These are phyloP conservation scores for Mycena vitilis DNA, from an alignment of 768 basidiomycete species.

Conservation along the genomic window DNA sequence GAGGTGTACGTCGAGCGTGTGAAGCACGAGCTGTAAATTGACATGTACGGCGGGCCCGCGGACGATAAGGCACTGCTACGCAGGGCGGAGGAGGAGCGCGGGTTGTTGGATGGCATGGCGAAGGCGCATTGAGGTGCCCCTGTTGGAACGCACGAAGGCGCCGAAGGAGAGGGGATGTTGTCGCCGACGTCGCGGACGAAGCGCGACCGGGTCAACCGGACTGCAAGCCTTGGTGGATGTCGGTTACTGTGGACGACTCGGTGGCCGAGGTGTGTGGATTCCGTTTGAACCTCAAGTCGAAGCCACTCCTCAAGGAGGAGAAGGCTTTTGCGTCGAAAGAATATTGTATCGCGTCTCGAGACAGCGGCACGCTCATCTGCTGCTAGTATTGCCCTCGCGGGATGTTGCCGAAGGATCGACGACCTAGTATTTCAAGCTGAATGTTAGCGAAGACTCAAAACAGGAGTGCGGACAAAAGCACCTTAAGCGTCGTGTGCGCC, in stretches of 20 bases:
- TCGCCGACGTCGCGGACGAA: slow-evolving; percentile 59
- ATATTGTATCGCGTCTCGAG: slow-evolving; percentile 68
- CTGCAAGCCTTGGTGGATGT: slow-evolving; percentile 47
- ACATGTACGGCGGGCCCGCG: slow-evolving; percentile 23
- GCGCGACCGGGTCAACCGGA: slow-evolving; percentile 53
- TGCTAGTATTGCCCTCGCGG: slow-evolving; percentile 68
- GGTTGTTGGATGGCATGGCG: slow-evolving; percentile 65
- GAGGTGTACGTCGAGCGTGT: slow-evolving; percentile 57
- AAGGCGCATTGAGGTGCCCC: slow-evolving; percentile 69
- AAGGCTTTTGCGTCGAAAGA: slow-evolving; percentile 66
- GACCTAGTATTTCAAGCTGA: slow-evolving; percentile 68
- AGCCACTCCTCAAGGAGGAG: slow-evolving; percentile 41
- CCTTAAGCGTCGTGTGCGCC: slow-evolving; percentile 46
- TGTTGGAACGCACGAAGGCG: slow-evolving; percentile 48
- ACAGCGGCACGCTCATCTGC: slow-evolving; percentile 64
- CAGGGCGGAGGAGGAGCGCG: slow-evolving; percentile 64
- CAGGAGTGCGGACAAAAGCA: slow-evolving; percentile 37
- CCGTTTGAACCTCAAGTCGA: slow-evolving; percentile 15
- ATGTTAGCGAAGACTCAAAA: slow-evolving; percentile 48
- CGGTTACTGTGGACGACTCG: slow-evolving; percentile 42
- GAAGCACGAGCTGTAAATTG: slow-evolving; percentile 52
- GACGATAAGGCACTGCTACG: slow-evolving; percentile 42
- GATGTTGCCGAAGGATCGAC: slow-evolving; percentile 32
- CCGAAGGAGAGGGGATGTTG: slow-evolving; percentile 56
- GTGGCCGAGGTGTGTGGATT: slow-evolving; percentile 30